These are phyloP conservation scores for Verbena officinalis DNA, from an alignment of 257 asterid species.

Conservation along the genomic window DNA sequence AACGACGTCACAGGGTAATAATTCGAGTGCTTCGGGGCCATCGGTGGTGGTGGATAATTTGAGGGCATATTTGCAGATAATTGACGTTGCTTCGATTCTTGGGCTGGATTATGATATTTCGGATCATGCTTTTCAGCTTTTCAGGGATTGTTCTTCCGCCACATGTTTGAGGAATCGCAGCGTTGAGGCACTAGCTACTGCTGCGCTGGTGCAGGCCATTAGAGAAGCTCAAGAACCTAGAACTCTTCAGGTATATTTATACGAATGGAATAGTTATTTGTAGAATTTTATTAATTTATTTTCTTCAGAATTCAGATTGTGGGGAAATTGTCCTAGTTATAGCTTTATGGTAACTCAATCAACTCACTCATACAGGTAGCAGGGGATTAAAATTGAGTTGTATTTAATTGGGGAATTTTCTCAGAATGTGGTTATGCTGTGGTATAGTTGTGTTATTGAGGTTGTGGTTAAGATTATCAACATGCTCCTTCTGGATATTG, in stretches of 20 bases:
- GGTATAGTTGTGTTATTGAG: not conserved
- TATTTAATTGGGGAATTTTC: slow-evolving; percentile 3
- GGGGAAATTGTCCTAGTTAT: not conserved
- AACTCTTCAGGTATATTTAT: slow-evolving; percentile 76
- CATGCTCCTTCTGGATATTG: not conserved
- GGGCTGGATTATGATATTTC: slow-evolving; percentile 85
- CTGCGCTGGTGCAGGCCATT: slow-evolving; percentile 94
- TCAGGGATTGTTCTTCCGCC: slow-evolving; percentile 92
- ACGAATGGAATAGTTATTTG: not conserved
- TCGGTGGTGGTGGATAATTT: slow-evolving; percentile 87
- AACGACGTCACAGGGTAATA: slow-evolving; percentile 57
- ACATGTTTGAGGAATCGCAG: slow-evolving; percentile 96
- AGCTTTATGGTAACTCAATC: not conserved
- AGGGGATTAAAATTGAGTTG: not conserved
- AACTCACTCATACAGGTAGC: slow-evolving; percentile 16
- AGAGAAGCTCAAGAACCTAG: slow-evolving; percentile 98
- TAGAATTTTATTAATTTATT: not conserved
- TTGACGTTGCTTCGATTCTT: slow-evolving; percentile 90
- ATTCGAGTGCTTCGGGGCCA: slow-evolving; percentile 52
- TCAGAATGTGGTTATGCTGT: not conserved
- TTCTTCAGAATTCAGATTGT: not conserved
- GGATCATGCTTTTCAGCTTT: slow-evolving; percentile 98
- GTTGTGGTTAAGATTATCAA: slow-evolving; percentile 4
- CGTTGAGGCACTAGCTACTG: slow-evolving; percentile 97
- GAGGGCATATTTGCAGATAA: slow-evolving; percentile 95